Conservation (phyloP, 768 basidiomycete genomes). For the Serendipita sp. region DNA sequence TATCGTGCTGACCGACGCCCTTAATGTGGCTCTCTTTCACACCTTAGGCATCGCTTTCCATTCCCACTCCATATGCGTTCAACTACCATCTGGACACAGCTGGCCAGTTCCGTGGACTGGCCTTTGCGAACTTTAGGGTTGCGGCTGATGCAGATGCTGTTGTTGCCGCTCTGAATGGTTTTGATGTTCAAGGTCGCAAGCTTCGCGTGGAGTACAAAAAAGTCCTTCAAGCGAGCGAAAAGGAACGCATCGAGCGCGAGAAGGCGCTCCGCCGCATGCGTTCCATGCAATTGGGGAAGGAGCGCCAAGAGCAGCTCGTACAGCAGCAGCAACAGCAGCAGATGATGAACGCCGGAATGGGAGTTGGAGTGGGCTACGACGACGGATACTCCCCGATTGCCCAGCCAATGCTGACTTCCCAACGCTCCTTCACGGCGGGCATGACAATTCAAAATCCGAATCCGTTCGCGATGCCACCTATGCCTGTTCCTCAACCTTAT, state of each 20-base stretch:
- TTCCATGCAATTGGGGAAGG: slow-evolving; percentile 88
- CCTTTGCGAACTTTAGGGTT: slow-evolving; percentile 96
- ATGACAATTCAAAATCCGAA: slow-evolving; percentile 29
- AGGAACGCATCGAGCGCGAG: slow-evolving; percentile 95
- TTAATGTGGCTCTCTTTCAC: slow-evolving; percentile 11
- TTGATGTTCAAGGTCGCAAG: slow-evolving; percentile 92
- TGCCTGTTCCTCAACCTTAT: slow-evolving; percentile 17
- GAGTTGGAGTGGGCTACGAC: slow-evolving; percentile 22
- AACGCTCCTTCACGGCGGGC: slow-evolving; percentile 25
- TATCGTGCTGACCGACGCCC: not conserved
- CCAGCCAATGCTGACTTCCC: slow-evolving; percentile 28
- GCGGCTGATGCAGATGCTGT: slow-evolving; percentile 86
- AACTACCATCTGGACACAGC: slow-evolving; percentile 97
- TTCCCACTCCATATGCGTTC: slow-evolving; percentile 97
- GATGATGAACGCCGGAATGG: slow-evolving; percentile 41
- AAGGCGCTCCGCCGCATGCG: slow-evolving; percentile 97
- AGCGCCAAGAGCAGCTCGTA: slow-evolving; percentile 35
- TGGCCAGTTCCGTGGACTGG: slow-evolving; percentile 91
- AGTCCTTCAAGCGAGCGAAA: slow-evolving; percentile 96
- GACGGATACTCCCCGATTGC: not conserved
- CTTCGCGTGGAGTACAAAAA: slow-evolving; percentile 99
- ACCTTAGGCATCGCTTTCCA: slow-evolving; percentile 66
- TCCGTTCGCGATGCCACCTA: slow-evolving; percentile 4
- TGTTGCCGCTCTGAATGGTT: slow-evolving; percentile 90
- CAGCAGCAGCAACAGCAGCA: slow-evolving; percentile 29